phyloP scores from a whole-genome alignment of 2,329 filamentous ascomycete species.

The Phaeomoniella chlamydospora region DNA sequence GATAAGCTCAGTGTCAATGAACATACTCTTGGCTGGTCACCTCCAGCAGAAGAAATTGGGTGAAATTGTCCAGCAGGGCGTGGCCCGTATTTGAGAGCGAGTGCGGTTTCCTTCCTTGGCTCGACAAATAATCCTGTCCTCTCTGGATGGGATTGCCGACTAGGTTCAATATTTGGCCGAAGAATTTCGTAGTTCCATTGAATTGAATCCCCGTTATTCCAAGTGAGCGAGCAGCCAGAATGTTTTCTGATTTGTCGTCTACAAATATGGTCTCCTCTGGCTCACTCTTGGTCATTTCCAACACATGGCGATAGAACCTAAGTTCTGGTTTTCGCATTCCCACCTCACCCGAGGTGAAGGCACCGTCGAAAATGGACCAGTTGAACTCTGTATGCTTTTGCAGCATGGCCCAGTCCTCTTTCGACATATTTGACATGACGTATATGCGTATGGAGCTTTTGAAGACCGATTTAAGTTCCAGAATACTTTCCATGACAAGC shows the following conservation, averaged over 20 bases:
- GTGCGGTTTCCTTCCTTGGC: constrained; percentile 8
- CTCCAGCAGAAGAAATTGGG: constrained; percentile 15
- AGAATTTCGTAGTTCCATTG: constrained; percentile 6
- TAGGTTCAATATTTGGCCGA: constrained; percentile 3
- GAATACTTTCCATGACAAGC: constrained; percentile 10
- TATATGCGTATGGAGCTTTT: constrained; percentile 12
- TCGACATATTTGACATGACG: constrained; percentile 19
- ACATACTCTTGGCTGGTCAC: constrained; percentile 9
- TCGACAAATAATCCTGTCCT: constrained; percentile 10
- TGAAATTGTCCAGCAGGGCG: constrained; percentile 14
- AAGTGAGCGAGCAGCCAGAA: constrained; percentile 12
- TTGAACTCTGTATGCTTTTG: constrained; percentile 12
- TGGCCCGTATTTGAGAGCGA: constrained; percentile 11
- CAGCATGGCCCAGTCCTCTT: constrained; percentile 14
- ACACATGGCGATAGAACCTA: constrained; percentile 17
- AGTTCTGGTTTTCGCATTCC: constrained; percentile 21
- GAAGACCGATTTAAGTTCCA: constrained; percentile 7
- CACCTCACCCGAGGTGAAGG: constrained; percentile 18
- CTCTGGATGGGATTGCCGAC: constrained; percentile 10
- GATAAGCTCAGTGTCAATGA: neutral
- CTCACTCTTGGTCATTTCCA: constrained; percentile 9
- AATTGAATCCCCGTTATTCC: constrained; percentile 16
- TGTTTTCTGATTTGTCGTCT: constrained; percentile 16
- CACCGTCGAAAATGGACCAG: constrained; percentile 19
- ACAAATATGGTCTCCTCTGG: constrained; percentile 13